A percentile compares a stretch with the other conserved stretches of the same genome.
Evolutionary conservation across 2,329 filamentous ascomycete species (phyloP).

Genomic region (Calonectria crousiana): DNA sequence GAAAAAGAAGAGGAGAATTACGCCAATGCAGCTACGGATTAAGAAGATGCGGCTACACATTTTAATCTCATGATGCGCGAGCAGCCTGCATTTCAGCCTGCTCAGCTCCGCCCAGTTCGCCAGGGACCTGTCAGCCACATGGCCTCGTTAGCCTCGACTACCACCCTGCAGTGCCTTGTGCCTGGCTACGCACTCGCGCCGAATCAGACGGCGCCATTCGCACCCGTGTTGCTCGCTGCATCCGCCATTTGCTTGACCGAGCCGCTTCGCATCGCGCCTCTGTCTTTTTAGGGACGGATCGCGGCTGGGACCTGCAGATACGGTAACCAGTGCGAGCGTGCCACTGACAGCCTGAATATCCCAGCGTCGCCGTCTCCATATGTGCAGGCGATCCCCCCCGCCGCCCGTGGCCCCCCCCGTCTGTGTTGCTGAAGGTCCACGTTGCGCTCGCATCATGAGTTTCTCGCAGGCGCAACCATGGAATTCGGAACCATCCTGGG

Average conservation of each 20-base stretch:
- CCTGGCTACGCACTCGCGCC: neutral
- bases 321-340: slow-evolving; percentile 5
- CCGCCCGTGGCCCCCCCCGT: neutral
- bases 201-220: slow-evolving; percentile 22
- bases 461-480: slow-evolving; percentile 7
- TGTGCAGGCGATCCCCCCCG: neutral
- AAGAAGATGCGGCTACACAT: neutral
- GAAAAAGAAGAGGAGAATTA: neutral
- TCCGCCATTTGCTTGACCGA: neutral
- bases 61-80: neutral
- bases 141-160: neutral
- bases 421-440: neutral
- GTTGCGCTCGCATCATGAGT: slow-evolving; percentile 7
- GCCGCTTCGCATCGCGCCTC: neutral
- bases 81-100: slow-evolving; percentile 1
- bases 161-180: neutral
- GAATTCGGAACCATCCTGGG: slow-evolving; percentile 14
- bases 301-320: neutral
- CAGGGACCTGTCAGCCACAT: neutral
- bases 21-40: neutral
- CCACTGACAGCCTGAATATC: neutral
- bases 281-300: neutral
- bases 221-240: slow-evolving; percentile 10
- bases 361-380: neutral
- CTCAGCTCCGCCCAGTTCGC: neutral